phyloP scores from a whole-genome alignment of 2,329 filamentous ascomycete genomes.

The Emergomyces pasteurianus region DNA sequence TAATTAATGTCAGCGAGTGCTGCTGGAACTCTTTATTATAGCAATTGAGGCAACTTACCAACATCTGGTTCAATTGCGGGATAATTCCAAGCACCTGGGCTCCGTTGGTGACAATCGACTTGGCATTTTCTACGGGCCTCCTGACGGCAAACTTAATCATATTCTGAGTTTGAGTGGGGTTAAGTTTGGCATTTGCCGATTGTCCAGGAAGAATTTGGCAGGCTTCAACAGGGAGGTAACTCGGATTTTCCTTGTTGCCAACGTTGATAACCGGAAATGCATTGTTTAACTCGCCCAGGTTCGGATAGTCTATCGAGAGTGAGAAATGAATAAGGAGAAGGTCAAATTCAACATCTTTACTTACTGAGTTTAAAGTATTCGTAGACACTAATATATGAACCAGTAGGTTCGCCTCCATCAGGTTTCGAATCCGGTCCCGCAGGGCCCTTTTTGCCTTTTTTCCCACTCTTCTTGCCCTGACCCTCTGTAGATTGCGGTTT shows the following conservation, averaged over 20 bases:
- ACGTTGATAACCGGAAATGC: constrained; percentile 54
- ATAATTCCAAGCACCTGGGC: constrained; percentile 45
- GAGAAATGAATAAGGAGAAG: background rate
- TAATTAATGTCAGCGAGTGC: constrained; percentile 13
- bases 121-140: constrained; percentile 52
- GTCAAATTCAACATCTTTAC: constrained; percentile 7
- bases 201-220: constrained; percentile 56
- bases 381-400: constrained; percentile 39
- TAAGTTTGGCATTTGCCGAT: constrained; percentile 47
- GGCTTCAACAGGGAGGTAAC: constrained; percentile 56
- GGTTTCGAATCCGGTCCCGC: constrained; percentile 18
- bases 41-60: constrained; percentile 24
- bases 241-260: constrained; percentile 45
- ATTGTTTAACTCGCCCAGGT: constrained; percentile 22
- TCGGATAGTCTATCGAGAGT: constrained; percentile 21
- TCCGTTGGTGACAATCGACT: constrained; percentile 51
- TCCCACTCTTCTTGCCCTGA: constrained; percentile 2
- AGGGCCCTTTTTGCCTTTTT: constrained; percentile 23
- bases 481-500: constrained; percentile 6
- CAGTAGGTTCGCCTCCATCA: background rate
- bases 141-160: constrained; percentile 68
- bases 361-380: constrained; percentile 38
- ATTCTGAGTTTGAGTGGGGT: constrained; percentile 45
- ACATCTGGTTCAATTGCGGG: constrained; percentile 29
- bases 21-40: background rate